These are phyloP conservation scores for Fraxinus americana DNA, from an alignment of 257 asterid genomes.

Conservation along the genomic window DNA sequence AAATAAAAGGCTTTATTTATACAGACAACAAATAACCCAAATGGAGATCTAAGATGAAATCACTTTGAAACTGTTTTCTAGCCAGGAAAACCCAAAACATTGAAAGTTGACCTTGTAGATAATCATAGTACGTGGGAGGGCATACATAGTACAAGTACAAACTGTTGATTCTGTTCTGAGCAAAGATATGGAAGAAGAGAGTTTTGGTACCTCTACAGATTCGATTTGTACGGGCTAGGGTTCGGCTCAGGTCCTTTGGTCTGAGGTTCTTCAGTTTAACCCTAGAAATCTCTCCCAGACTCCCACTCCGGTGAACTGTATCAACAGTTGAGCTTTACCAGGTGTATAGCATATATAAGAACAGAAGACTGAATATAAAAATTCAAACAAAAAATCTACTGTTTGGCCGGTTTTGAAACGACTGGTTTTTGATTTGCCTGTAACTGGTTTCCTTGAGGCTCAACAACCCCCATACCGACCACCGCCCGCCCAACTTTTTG, in stretches of 20 bases:
- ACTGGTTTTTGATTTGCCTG: not conserved
- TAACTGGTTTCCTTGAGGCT: not conserved
- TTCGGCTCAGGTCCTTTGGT: slow-evolving; percentile 20
- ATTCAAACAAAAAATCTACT: not conserved
- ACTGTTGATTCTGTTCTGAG: slow-evolving; percentile 2
- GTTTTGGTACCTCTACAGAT: slow-evolving; percentile 23
- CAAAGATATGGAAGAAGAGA: not conserved
- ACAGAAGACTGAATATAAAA: not conserved
- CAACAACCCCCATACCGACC: not conserved
- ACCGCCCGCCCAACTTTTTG: not conserved
- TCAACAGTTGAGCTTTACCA: not conserved
- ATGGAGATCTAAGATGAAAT: slow-evolving; percentile 12
- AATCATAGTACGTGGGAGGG: not conserved
- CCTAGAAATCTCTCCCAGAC: not conserved
- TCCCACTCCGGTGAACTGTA: not conserved
- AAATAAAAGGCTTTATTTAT: not conserved
- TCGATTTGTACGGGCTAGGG: slow-evolving; percentile 35
- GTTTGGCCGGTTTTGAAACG: not conserved
- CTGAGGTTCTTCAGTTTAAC: slow-evolving; percentile 7
- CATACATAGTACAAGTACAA: not conserved
- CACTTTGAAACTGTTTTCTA: not conserved
- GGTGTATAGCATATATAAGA: not conserved
- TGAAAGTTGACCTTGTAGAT: not conserved
- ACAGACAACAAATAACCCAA: not conserved
- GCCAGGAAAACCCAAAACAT: not conserved